Conservation (phyloP, 345 rosid genomes). For the Gossypium thurberi region DNA sequence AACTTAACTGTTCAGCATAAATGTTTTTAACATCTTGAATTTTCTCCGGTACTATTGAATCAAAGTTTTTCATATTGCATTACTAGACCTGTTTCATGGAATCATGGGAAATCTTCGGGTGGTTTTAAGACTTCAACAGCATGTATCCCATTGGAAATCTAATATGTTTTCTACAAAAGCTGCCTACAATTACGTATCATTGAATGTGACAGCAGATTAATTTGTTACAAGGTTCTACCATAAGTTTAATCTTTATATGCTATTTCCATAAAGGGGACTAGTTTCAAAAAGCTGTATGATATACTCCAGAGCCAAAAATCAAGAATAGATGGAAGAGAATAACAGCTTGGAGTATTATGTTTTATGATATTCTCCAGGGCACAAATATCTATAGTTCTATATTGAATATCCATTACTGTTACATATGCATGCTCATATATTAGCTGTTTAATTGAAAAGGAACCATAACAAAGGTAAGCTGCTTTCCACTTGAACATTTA, state of each 20-base stretch:
- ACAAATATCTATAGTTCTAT: neutral
- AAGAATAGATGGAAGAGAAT: neutral
- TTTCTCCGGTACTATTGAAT: neutral
- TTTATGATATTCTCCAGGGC: neutral
- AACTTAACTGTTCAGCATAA: neutral
- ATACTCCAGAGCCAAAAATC: neutral
- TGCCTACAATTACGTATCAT: neutral
- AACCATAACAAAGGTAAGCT: neutral
- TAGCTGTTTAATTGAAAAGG: neutral
- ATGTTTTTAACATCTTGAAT: neutral
- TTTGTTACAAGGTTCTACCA: neutral
- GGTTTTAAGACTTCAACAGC: constrained; percentile 2
- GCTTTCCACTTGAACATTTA: neutral
- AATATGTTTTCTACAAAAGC: neutral
- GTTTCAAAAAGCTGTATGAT: neutral
- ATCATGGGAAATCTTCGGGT: neutral
- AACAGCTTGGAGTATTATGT: neutral
- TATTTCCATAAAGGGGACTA: neutral
- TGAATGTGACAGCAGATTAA: neutral
- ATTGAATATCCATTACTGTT: constrained; percentile 1
- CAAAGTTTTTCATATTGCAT: neutral
- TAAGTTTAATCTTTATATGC: neutral
- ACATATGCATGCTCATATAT: neutral
- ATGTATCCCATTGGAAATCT: neutral
- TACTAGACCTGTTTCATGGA: neutral